Evolutionary conservation across 176 grass and related monocot genomes (phyloP), one percentile per base, ranked within the genome.

Genomic region (Metroxylon sagu): DNA sequence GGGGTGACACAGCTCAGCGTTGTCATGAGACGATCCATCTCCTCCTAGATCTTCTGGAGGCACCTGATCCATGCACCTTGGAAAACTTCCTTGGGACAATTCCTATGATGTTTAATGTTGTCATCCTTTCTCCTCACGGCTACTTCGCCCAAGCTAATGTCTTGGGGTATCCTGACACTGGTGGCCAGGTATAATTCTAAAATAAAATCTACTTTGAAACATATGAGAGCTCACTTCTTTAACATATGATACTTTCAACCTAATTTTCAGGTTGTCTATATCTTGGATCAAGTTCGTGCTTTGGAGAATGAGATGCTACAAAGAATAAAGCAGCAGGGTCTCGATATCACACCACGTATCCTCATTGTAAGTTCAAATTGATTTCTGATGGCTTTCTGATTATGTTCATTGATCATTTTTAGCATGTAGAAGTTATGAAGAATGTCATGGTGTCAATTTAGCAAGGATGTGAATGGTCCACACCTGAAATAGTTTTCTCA

Each of bases 71-170:
- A 3, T 72, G 71, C 43, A 93, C 94, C 18, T 81, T 98, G 27
- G 94, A 98, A 64, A 98, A 91, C 62, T 98, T 98, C 79, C 84
- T 98, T 19, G 74, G 87, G 16, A 98, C 82, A 48, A 85, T 98
- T 57, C 94, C 94, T 25, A 98, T 98, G 94, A 71, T 98, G 73
- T 98, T 98, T 59, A 98, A 98, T 62, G 84, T 98, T 64, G 94
- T 98, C 31, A 92, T 98, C 56, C 71, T 98, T 6, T 98, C 94
- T 28, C 94, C 94, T 0, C 94, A 98, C 16, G 94, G 94, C 27
- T 98, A 98, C 76, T 98, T 98, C 8, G 94, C 94, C 5, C 94
- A 98, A 70, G 84, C 94, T 62, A 98, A 98, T 83, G 94, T 98
- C 56, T 79, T 98, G 88, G 94, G 94, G 61, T 98, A 98, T 82